Evolutionary conservation across 805 yeast species (phyloP).

Genomic region (Metschnikowia noctiluminum): DNA sequence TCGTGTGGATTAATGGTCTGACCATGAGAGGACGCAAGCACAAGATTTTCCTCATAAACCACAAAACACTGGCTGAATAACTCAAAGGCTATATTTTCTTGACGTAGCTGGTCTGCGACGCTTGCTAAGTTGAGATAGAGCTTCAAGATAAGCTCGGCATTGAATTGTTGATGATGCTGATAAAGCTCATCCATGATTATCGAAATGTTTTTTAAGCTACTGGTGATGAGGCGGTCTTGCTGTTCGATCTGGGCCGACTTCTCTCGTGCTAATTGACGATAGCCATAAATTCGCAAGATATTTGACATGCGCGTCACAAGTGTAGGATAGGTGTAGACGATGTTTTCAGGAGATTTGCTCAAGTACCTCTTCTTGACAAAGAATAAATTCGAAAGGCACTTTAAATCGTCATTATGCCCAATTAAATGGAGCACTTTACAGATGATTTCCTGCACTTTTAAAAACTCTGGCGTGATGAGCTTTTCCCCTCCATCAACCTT

Average conservation of each 20-base stretch:
- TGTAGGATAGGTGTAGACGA: slow-evolving; percentile 72
- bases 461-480: slow-evolving; percentile 34
- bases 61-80: slow-evolving; percentile 85
- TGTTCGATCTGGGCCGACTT: slow-evolving; percentile 29
- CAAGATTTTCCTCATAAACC: slow-evolving; percentile 65
- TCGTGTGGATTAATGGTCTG: slow-evolving; percentile 32
- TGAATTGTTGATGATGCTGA: slow-evolving; percentile 30
- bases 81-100: slow-evolving; percentile 78
- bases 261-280: slow-evolving; percentile 20
- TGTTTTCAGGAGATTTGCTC: slow-evolving; percentile 51
- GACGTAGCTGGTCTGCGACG: slow-evolving; percentile 71
- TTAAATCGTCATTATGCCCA: slow-evolving; percentile 42
- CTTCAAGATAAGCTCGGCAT: slow-evolving; percentile 40
- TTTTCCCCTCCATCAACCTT: slow-evolving; percentile 28
- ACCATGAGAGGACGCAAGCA: slow-evolving; percentile 18
- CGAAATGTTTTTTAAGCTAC: slow-evolving; percentile 71
- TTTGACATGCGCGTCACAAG: slow-evolving; percentile 60
- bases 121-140: slow-evolving; percentile 65
- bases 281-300: slow-evolving; percentile 49
- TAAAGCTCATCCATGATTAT: slow-evolving; percentile 66
- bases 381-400: slow-evolving; percentile 31
- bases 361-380: slow-evolving; percentile 44
- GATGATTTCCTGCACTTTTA: slow-evolving; percentile 54
- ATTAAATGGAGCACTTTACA: slow-evolving; percentile 70
- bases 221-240: slow-evolving; percentile 33